Evolutionary conservation across 129 eudicot genomes (phyloP).

Genomic region (Flaveria trinervia): DNA sequence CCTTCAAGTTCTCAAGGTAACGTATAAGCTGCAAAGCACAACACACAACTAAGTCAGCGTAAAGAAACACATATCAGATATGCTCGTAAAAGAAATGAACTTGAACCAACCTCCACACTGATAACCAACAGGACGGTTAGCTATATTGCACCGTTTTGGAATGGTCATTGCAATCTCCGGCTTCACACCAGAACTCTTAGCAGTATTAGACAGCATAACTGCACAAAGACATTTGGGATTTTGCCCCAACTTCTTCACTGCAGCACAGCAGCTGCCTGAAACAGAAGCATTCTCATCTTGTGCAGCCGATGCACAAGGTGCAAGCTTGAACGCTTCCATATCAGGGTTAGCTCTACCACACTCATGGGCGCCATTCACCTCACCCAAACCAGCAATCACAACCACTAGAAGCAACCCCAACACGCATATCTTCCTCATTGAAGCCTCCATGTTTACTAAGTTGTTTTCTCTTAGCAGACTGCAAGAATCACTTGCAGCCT

Average conservation of each 20-base stretch:
- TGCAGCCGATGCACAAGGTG: constrained; percentile 86
- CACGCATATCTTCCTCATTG: constrained; percentile 48
- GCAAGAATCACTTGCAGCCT: constrained; percentile 27
- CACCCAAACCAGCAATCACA: constrained; percentile 40
- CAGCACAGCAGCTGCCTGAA: constrained; percentile 61
- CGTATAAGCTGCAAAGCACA: constrained; percentile 69
- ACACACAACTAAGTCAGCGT: neutral
- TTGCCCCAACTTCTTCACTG: constrained; percentile 63
- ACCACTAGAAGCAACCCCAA: constrained; percentile 43
- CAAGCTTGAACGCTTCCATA: constrained; percentile 72
- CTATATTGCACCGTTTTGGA: constrained; percentile 91
- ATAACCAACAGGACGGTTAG: constrained; percentile 85
- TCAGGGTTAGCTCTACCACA: constrained; percentile 67
- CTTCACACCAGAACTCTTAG: constrained; percentile 65
- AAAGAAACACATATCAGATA: neutral
- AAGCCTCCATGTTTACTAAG: constrained; percentile 40
- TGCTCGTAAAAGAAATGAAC: neutral
- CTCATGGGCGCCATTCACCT: constrained; percentile 64
- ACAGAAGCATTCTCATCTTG: constrained; percentile 49
- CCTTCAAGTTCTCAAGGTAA: constrained; percentile 60
- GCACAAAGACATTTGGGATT: constrained; percentile 90
- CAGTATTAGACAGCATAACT: constrained; percentile 80
- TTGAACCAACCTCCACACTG: constrained; percentile 70
- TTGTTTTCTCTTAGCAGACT: constrained; percentile 11
- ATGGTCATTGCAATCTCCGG: constrained; percentile 69